Percentiles rank a stretch among this genome's conserved stretches.
Evolutionary conservation across 305 asterid genomes (phyloP).

Genomic region (Fraxinus albicans): DNA sequence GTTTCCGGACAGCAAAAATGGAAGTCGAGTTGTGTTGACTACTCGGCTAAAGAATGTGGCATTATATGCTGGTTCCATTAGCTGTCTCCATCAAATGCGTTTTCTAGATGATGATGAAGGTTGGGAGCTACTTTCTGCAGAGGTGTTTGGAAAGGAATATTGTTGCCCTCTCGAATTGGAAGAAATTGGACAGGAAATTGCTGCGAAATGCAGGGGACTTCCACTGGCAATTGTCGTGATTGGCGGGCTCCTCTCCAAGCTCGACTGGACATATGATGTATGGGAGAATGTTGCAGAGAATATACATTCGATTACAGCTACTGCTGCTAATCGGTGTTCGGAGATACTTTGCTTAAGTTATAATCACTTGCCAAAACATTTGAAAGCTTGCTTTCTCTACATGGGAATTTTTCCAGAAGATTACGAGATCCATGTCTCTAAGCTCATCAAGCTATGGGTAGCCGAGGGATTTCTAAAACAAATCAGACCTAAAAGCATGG

Average conservation of each 20-base stretch:
- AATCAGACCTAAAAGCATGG: background rate
- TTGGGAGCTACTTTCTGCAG: slow-evolving; percentile 3
- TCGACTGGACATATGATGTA: background rate
- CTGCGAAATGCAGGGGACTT: slow-evolving; percentile 6
- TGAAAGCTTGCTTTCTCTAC: slow-evolving; percentile 22
- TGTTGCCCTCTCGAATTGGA: background rate
- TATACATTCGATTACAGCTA: background rate
- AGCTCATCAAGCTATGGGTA: slow-evolving; percentile 13
- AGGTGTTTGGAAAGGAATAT: background rate
- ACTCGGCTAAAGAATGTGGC: slow-evolving; percentile 4
- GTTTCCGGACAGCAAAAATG: background rate
- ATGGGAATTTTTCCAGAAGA: slow-evolving; percentile 9
- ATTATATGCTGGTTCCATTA: background rate
- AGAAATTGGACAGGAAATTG: slow-evolving; percentile 12
- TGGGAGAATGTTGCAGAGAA: slow-evolving; percentile 13
- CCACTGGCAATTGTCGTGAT: slow-evolving; percentile 15
- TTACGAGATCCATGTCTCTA: background rate
- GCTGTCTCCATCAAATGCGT: background rate
- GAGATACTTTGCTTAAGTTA: slow-evolving; percentile 22
- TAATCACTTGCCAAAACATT: background rate
- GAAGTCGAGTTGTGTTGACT: slow-evolving; percentile 19
- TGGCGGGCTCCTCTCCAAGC: slow-evolving; percentile 9
- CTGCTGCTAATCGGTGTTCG: background rate
- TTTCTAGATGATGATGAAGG: background rate
- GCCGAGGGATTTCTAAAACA: slow-evolving; percentile 22